A percentile compares a stretch with the other conserved stretches of the same genome.
Conservation (phyloP, 768 basidiomycete species). For the Scleroderma citrinum region DNA sequence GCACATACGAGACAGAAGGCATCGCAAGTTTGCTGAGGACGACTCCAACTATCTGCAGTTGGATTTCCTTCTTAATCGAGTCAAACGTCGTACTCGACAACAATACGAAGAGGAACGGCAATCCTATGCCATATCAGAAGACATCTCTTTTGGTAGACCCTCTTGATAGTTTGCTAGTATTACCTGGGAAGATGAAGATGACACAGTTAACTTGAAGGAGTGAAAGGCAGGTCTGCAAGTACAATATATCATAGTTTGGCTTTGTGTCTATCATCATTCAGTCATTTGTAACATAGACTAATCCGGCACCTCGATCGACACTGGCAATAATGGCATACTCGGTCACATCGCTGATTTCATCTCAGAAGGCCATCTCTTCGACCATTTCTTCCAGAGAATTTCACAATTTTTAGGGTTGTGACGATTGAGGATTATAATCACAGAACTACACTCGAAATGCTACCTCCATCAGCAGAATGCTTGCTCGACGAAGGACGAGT, state of each 20-base stretch:
- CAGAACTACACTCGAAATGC: no score
- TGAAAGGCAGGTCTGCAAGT: constrained; percentile 13
- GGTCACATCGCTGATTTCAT: no score
- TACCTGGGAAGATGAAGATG: no score
- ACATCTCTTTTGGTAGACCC: no score
- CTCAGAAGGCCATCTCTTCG: no score
- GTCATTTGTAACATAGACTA: constrained; percentile 19
- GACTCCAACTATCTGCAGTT: constrained; percentile 73
- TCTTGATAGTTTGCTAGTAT: no score
- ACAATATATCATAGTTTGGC: constrained; percentile 16
- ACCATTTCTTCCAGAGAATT: no score
- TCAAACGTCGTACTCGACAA: constrained; percentile 40
- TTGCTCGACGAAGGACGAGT: no score
- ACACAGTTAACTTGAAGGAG: constrained; percentile 11
- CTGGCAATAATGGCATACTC: background rate
- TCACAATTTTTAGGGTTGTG: no score
- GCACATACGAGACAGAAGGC: constrained; percentile 70
- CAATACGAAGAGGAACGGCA: constrained; percentile 24
- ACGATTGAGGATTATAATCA: no score
- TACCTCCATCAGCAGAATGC: no score
- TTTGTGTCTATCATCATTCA: constrained; percentile 7
- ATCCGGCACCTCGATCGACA: background rate
- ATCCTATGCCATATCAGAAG: background rate
- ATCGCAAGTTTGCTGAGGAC: constrained; percentile 77
- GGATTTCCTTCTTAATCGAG: constrained; percentile 65